Evolutionary conservation across 768 basidiomycete species (phyloP).

Genomic region (Phlegmacium glaucopus): DNA sequence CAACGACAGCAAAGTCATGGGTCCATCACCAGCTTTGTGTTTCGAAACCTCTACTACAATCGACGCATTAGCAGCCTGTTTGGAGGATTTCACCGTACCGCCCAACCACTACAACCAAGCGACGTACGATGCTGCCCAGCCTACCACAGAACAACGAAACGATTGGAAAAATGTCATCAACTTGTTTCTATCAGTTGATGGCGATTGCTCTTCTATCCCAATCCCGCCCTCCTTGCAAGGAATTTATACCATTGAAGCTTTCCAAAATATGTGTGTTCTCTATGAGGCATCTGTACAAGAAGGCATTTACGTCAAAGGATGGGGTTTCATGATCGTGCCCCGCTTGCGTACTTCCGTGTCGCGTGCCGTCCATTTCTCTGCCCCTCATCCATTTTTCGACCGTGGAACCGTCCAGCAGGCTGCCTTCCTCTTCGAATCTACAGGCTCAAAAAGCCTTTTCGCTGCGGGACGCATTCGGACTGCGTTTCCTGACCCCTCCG

Average conservation of each 20-base stretch:
- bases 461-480: slow-evolving; percentile 37
- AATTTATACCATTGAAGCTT: slow-evolving; percentile 12
- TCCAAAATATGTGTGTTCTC: slow-evolving; percentile 17
- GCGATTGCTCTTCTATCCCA: slow-evolving; percentile 7
- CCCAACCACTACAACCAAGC: slow-evolving; percentile 11
- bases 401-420: slow-evolving; percentile 37
- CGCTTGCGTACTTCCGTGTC: slow-evolving; percentile 8
- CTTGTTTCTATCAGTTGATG: slow-evolving; percentile 12
- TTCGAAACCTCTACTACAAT: slow-evolving; percentile 6
- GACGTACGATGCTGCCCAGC: slow-evolving; percentile 19
- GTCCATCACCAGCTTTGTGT: slow-evolving; percentile 9
- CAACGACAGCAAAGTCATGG: too few species aligned
- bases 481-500: slow-evolving; percentile 29
- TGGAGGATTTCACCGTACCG: slow-evolving; percentile 26
- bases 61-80: slow-evolving; percentile 20
- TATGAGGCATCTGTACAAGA: slow-evolving; percentile 13
- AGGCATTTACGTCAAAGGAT: slow-evolving; percentile 18
- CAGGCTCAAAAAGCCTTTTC: slow-evolving; percentile 38
- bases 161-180: slow-evolving; percentile 13
- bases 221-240: slow-evolving; percentile 14
- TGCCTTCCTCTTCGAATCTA: slow-evolving; percentile 33
- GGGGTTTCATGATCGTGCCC: slow-evolving; percentile 20
- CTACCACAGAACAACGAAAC: slow-evolving; percentile 10
- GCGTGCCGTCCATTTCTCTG: slow-evolving; percentile 38
- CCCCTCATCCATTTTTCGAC: slow-evolving; percentile 44